A percentile compares a stretch with the other conserved stretches of the same genome.
phyloP scores from a whole-genome alignment of 2,329 filamentous ascomycete genomes.

The Colletotrichum sublineola region DNA sequence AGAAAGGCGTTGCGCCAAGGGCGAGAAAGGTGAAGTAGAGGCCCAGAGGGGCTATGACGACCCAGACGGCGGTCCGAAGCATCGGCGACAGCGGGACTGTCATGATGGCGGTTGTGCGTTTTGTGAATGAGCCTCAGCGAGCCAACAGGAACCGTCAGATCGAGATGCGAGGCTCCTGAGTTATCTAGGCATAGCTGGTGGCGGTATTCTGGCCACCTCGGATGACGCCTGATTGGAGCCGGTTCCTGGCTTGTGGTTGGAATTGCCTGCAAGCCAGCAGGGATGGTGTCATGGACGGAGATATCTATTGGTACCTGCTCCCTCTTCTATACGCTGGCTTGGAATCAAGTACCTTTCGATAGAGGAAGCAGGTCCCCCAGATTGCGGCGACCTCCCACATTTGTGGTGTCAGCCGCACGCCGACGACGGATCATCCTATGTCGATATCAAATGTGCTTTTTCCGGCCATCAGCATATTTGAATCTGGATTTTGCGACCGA shows the following conservation, averaged over 20 bases:
- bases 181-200: conserved; percentile 35
- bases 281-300: conserved; percentile 26
- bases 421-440: conserved; percentile 28
- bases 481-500: too few relatives aligned
- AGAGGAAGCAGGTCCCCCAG: conserved; percentile 10
- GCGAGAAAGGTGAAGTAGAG: conserved; percentile 77
- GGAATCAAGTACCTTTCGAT: background rate
- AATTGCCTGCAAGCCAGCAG: conserved; percentile 36
- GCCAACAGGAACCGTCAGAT: background rate
- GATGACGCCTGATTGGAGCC: conserved; percentile 25
- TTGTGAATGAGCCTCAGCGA: too few relatives aligned
- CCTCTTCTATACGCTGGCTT: rapidly evolving
- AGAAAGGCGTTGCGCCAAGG: conserved; percentile 73
- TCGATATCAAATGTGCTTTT: conserved; percentile 16
- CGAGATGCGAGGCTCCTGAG: conserved; percentile 6
- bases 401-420: conserved; percentile 37
- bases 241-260: conserved; percentile 38
- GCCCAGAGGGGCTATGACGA: conserved; percentile 70
- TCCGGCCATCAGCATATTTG: background rate
- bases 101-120: conserved; percentile 43
- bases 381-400: conserved; percentile 40
- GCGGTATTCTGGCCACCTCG: conserved; percentile 25
- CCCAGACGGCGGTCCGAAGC: conserved; percentile 61
- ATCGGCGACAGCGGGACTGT: conserved; percentile 49
- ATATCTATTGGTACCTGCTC: conserved; percentile 8